Base-by-base conservation (phyloP, 129 eudicot species). In the Tanacetum coccineum region DNA sequence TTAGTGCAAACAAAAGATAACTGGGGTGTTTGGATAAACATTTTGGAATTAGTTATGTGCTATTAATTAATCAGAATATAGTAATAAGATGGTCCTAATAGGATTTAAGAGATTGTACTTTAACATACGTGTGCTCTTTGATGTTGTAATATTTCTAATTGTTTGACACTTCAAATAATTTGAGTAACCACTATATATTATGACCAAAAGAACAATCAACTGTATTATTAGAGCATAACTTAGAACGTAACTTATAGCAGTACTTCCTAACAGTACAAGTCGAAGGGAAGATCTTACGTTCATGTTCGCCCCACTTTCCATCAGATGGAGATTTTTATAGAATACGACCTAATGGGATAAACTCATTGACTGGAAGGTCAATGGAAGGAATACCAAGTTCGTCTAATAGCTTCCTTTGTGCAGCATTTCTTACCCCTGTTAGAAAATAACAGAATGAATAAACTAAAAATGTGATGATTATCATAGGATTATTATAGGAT, bases 281-380 rank as follows among this genome's bases (percentile, higher is more conserved):
- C 0, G 28, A 59, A 39, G 47, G 4, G 2, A 25, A 51, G 58
- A 39, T 73, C 44, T 83, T 86, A 92, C 96, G 80, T 86, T 93
- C 98, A 67, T 93, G 98, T 78, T 93, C 98, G 12, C 98, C 98
- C 98, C 96, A 93, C 71, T 86, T 93, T 9, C 98, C 98, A 70
- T 93, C 98, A 18, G 96, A 93, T 28, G 98, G 98, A 13, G 98
- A 96, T 78, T 88, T 88, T 82, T 93, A 88, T 13, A 88, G 80
- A 57, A 93, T 93, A 51, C 98, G 96, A 10, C 98, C 90, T 74
- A 93, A 78, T 2, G 95, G 87, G 4, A 76, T 79, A 72, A 93
- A 93, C 70, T 84, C 83, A 62, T 93, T 96, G 60, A 88, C 98
- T 26, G 98, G 98, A 64, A 93, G 86, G 60, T 93, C 92, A 67